Evolutionary conservation across 2,329 filamentous ascomycete genomes (phyloP).

Genomic region (Fusarium circinatum): DNA sequence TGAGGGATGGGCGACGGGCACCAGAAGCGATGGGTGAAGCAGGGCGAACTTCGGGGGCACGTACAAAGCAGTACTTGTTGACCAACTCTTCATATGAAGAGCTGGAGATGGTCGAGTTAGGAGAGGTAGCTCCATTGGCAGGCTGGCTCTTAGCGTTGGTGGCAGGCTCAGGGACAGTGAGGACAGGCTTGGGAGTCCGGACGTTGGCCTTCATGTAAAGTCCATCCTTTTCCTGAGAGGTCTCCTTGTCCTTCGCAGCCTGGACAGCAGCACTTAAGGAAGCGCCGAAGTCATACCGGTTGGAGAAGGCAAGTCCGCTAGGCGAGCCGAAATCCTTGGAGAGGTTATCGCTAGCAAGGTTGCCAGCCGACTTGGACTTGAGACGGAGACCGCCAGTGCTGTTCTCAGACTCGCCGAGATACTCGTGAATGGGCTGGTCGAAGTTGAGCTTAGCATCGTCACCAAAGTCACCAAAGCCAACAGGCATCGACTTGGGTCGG

Average conservation of each 20-base stretch:
- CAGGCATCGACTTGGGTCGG: constrained; percentile 65
- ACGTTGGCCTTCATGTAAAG: constrained; percentile 65
- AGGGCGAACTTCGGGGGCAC: constrained; percentile 64
- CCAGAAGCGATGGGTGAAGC: constrained; percentile 35
- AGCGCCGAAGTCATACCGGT: constrained; percentile 95
- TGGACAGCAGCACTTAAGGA: constrained; percentile 86
- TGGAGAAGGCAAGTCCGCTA: constrained; percentile 82
- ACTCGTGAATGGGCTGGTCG: constrained; percentile 68
- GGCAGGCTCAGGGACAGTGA: constrained; percentile 43
- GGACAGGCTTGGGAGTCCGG: constrained; percentile 41
- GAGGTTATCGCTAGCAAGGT: constrained; percentile 71
- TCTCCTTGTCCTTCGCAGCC: constrained; percentile 74
- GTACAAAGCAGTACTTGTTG: constrained; percentile 99
- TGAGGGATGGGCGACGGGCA: constrained; percentile 34
- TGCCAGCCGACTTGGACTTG: constrained; percentile 73
- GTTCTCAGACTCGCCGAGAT: constrained; percentile 70
- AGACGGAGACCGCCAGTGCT: constrained; percentile 70
- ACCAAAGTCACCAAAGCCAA: constrained; percentile 77
- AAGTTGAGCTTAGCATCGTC: constrained; percentile 68
- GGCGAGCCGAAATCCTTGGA: constrained; percentile 62
- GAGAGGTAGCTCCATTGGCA: constrained; percentile 59
- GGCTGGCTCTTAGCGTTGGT: constrained; percentile 18
- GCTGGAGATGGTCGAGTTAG: constrained; percentile 73
- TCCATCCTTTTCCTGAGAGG: constrained; percentile 67
- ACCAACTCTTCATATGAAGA: constrained; percentile 96